Evolutionary conservation across 805 yeast species (phyloP).

Genomic region (Ogataea pilisensis): DNA sequence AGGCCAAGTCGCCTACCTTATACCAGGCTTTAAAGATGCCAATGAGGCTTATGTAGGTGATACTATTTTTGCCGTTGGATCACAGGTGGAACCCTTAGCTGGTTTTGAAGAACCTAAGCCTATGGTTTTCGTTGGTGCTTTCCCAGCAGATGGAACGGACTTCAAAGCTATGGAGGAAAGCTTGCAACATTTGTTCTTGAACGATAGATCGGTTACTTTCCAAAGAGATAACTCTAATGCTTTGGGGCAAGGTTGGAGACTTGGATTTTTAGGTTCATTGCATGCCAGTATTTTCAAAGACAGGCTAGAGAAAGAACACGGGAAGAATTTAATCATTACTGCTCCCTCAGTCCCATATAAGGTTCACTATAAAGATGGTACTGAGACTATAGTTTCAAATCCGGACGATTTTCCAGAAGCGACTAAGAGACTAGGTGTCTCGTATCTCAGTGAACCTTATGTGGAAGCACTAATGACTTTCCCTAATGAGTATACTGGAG

Average conservation of each 20-base stretch:
- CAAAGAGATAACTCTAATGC: constrained; percentile 92
- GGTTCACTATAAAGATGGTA: constrained; percentile 62
- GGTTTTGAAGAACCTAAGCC: constrained; percentile 98
- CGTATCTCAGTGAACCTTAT: constrained; percentile 72
- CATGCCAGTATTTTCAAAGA: constrained; percentile 96
- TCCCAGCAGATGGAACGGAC: constrained; percentile 92
- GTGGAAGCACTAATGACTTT: constrained; percentile 88
- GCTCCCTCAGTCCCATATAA: constrained; percentile 96
- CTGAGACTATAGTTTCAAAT: constrained; percentile 65
- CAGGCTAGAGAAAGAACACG: constrained; percentile 88
- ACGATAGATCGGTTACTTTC: constrained; percentile 86
- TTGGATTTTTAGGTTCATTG: constrained; percentile 89
- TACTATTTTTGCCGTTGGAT: constrained; percentile 65
- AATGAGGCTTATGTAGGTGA: constrained; percentile 89
- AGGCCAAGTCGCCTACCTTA: constrained; percentile 92
- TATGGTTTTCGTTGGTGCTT: constrained; percentile 98
- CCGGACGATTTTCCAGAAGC: constrained; percentile 90
- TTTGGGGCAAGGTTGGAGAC: constrained; percentile 95
- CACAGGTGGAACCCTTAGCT: constrained; percentile 69
- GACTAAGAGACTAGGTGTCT: constrained; percentile 35
- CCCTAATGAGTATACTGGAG: constrained; percentile 85
- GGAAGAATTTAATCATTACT: constrained; percentile 85
- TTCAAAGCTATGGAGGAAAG: constrained; percentile 87
- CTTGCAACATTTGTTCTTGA: constrained; percentile 79
- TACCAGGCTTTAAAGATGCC: constrained; percentile 92